phyloP scores from a whole-genome alignment of 2,329 filamentous ascomycete genomes.

The Diaporthe helianthi region DNA sequence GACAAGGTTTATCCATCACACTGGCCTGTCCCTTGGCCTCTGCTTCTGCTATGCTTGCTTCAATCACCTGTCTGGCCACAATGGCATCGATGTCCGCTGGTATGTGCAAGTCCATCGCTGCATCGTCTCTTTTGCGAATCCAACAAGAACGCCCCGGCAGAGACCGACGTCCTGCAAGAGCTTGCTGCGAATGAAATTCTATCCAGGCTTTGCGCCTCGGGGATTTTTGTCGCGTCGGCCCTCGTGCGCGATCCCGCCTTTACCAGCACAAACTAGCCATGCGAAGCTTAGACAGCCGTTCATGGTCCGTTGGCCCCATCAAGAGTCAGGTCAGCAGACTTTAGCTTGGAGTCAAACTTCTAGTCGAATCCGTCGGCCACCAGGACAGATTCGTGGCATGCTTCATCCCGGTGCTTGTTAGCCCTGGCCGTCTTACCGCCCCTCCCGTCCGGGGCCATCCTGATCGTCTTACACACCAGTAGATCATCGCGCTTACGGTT shows the following conservation, averaged over 20 bases:
- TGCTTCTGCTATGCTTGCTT: neutral
- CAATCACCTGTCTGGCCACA: neutral
- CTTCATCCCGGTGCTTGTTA: conserved; percentile 14
- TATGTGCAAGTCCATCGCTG: neutral
- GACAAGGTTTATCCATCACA: conserved; percentile 4
- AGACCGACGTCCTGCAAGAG: neutral
- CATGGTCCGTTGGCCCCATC: neutral
- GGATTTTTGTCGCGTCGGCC: conserved; percentile 21
- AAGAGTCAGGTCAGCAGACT: conserved; percentile 10
- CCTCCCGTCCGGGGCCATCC: conserved; percentile 21
- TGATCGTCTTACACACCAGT: conserved; percentile 17
- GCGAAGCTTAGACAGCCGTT: conserved; percentile 12
- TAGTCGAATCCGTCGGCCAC: conserved; percentile 11
- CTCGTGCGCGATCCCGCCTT: neutral
- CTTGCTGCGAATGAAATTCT: neutral
- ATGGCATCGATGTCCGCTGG: neutral
- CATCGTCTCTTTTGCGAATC: neutral
- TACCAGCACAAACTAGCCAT: neutral
- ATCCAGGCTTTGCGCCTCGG: conserved; percentile 4
- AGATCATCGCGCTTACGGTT: conserved; percentile 29
- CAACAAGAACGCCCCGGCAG: neutral
- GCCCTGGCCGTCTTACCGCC: conserved; percentile 25
- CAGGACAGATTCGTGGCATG: conserved; percentile 21
- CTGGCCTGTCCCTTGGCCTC: neutral
- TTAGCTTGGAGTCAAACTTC: conserved; percentile 12